Conservation (phyloP, 345 rosid species). For the Eutrema yunnanense region DNA sequence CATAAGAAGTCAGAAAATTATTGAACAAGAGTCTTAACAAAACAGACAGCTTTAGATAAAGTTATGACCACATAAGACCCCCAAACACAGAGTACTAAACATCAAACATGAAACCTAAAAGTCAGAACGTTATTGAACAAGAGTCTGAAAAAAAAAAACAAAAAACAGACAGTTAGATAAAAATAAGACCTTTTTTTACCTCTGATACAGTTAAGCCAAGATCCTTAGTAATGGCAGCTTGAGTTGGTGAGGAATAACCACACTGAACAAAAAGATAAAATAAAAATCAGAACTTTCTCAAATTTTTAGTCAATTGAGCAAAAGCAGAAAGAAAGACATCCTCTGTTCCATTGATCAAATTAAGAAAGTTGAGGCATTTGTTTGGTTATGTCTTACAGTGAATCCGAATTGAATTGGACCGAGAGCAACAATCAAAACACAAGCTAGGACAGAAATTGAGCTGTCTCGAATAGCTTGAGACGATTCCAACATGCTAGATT, state of each 20-base stretch:
- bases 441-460: conserved; percentile 85
- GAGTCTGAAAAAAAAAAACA: neutral
- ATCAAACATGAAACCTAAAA: conserved; percentile 3
- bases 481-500: conserved; percentile 88
- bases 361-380: neutral
- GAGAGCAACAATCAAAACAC: conserved; percentile 87
- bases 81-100: conserved; percentile 81
- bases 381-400: conserved; percentile 45
- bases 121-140: conserved; percentile 21
- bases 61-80: neutral
- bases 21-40: conserved; percentile 1
- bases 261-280: conserved; percentile 32
- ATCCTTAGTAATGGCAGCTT: conserved; percentile 62
- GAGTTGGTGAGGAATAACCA: conserved; percentile 95
- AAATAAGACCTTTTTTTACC: conserved; percentile 34
- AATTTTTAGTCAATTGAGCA: neutral
- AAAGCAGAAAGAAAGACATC: neutral
- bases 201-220: conserved; percentile 76
- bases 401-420: conserved; percentile 99
- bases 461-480: conserved; percentile 74
- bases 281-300: neutral
- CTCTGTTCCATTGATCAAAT: neutral
- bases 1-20: conserved; percentile 15
- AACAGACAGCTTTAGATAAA: conserved; percentile 2
- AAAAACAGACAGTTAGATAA: conserved; percentile 3